These are phyloP conservation scores for Saxophila tyrrhenica DNA, from an alignment of 495 filamentous ascomycete genomes.

Conservation along the genomic window DNA sequence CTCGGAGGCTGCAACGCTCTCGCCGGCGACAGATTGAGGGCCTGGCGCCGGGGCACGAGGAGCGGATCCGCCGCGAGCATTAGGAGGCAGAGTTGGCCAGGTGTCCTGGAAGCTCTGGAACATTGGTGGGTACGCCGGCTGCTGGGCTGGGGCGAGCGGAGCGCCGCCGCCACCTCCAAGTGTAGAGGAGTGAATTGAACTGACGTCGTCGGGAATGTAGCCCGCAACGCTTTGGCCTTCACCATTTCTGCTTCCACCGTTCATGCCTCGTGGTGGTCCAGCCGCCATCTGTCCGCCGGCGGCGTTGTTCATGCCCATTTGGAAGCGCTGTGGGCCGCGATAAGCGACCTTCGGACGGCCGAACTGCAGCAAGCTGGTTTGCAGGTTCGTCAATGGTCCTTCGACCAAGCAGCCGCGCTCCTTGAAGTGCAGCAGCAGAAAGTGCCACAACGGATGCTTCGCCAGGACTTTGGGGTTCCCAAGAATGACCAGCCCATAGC, in stretches of 20 bases:
- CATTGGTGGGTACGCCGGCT: constrained; percentile 83
- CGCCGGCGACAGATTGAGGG: constrained; percentile 72
- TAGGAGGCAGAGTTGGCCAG: constrained; percentile 67
- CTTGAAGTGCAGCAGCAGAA: constrained; percentile 93
- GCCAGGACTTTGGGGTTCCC: constrained; percentile 97
- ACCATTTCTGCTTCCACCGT: constrained; percentile 30
- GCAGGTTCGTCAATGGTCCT: constrained; percentile 89
- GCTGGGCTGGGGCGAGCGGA: constrained; percentile 48
- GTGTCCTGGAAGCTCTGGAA: constrained; percentile 85
- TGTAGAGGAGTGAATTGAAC: constrained; percentile 86
- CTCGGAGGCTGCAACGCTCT: constrained; percentile 81
- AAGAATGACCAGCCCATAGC: constrained; percentile 90
- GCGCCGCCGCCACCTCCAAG: constrained; percentile 52
- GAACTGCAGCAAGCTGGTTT: constrained; percentile 90
- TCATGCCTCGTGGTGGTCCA: constrained; percentile 32
- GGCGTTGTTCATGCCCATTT: constrained; percentile 52
- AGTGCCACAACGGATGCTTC: constrained; percentile 97
- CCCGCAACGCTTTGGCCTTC: constrained; percentile 77
- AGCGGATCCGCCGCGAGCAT: constrained; percentile 31
- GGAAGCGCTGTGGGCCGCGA: constrained; percentile 79
- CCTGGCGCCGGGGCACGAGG: constrained; percentile 25
- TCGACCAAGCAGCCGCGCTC: constrained; percentile 93
- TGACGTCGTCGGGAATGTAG: constrained; percentile 95
- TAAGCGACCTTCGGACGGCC: constrained; percentile 85
- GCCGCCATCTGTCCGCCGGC: constrained; percentile 41